Evolutionary conservation across 176 grass and related monocot genomes (phyloP), one percentile per base, ranked within the genome.

Genomic region (Musa itinerans): DNA sequence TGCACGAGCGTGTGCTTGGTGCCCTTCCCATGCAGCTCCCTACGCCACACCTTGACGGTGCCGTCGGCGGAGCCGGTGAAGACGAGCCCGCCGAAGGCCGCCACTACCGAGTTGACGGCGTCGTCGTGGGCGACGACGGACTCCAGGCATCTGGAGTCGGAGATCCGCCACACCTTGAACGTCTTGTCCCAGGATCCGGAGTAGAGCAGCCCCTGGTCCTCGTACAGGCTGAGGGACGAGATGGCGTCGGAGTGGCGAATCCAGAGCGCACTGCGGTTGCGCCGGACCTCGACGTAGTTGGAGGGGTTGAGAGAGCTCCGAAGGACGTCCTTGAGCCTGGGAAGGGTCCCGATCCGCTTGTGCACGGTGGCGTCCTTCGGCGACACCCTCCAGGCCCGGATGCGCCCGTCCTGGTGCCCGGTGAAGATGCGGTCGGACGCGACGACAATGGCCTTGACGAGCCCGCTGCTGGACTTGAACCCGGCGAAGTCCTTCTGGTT

Each of bases 381-480:
- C 12, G 90, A 90, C 59, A 84, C 85, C 66, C 87, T 86, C 93
- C 90, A 97, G 73, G 92, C 83, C 26, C 93, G 21, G 83, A 97
- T 90, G 83, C 93, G 92, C 8, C 93, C 93, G 80, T 97, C 93
- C 81, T 97, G 93, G 79, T 97, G 93, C 19, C 93, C 93, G 0
- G 93, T 97, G 88, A 92, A 97, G 69, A 97, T 90, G 71, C 93
- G 90, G 57, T 97, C 87, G 24, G 83, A 79, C 66, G 86, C 86
- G 70, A 97, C 90, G 67, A 96, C 85, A 75, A 96, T 96, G 13
- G 93, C 87, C 87, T 96, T 96, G 12, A 96, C 93, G 69, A 96
- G 93, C 21, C 93, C 93, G 76, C 93, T 96, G n/a, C 89, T 90
- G 1, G 89, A 96, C 83, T 96, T 96, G 93, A 96, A 96, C 11